Evolutionary conservation across 1,139 yeast genomes (phyloP).

Genomic region (Yamadazyma friedrichii): DNA sequence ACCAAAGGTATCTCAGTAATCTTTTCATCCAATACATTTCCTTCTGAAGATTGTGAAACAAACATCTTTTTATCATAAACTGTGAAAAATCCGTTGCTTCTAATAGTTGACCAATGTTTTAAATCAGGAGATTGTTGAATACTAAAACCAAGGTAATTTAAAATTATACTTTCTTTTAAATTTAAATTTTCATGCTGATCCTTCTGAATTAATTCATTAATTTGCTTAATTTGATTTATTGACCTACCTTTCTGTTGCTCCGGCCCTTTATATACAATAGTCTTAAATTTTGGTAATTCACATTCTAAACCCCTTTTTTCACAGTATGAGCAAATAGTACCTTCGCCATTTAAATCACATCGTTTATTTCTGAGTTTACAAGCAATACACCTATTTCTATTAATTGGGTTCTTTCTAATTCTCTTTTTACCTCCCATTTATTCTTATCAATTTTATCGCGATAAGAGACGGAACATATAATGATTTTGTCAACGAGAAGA

Average conservation of each 20-base stretch:
- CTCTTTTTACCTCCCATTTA: conserved; percentile 1
- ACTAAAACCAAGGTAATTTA: conserved; percentile 1
- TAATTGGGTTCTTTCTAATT: conserved; percentile 1
- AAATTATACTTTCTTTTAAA: conserved; percentile 2
- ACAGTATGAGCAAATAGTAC: background rate
- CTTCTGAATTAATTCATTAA: conserved; percentile 3
- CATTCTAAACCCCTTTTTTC: conserved; percentile 2
- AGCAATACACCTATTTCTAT: conserved; percentile 1
- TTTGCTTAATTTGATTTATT: background rate
- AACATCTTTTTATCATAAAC: conserved; percentile 2
- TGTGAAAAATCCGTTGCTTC: conserved; percentile 2
- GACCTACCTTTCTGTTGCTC: background rate
- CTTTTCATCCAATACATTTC: conserved; percentile 3
- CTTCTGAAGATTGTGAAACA: background rate
- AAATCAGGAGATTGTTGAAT: background rate
- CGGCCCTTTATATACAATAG: conserved; percentile 1
- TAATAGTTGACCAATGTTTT: conserved; percentile 1
- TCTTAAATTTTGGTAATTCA: background rate
- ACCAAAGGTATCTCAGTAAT: conserved; percentile 5
- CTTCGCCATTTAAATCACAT: conserved; percentile 1
- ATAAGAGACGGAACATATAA: background rate
- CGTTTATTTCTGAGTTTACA: conserved; percentile 3
- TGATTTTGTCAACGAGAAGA: no score
- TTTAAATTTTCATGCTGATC: conserved; percentile 1
- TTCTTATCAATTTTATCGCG: background rate